Percentiles rank a stretch among this genome's conserved stretches.
Evolutionary conservation across 108 stramenopile species (phyloP).

Genomic region (Stephanodiscus minutulus): DNA sequence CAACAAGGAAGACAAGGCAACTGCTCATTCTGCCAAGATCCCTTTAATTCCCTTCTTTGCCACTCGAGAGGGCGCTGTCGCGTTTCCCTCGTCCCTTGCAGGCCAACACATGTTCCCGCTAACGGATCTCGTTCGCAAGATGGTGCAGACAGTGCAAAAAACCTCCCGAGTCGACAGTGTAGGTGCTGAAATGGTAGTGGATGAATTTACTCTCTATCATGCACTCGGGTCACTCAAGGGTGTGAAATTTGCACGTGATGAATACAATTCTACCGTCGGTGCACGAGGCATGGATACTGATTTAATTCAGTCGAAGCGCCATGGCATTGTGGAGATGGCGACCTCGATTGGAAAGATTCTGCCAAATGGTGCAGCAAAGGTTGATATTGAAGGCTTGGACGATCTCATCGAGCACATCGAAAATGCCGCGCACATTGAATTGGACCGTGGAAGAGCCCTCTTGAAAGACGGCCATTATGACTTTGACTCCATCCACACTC

Average conservation of each 20-base stretch:
- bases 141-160: conserved; percentile 61
- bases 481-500: conserved; percentile 57
- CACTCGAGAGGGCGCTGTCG: conserved; percentile 1
- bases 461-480: conserved; percentile 55
- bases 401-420: conserved; percentile 55
- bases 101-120: conserved; percentile 18
- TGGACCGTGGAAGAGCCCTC: conserved; percentile 19
- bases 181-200: conserved; percentile 38
- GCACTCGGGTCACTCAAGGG: conserved; percentile 65
- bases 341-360: conserved; percentile 46
- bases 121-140: conserved; percentile 53
- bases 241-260: conserved; percentile 56
- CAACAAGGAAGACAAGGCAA: not conserved
- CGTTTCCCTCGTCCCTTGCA: conserved; percentile 20
- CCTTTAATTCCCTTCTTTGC: conserved; percentile 6
- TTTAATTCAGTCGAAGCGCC: conserved; percentile 50
- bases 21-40: not conserved
- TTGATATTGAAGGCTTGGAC: conserved; percentile 62
- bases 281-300: conserved; percentile 6
- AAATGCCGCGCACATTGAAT: conserved; percentile 22
- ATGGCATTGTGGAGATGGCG: conserved; percentile 54
- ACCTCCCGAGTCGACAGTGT: conserved; percentile 10
- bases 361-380: conserved; percentile 13
- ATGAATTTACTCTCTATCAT: conserved; percentile 51
- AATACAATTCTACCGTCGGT: conserved; percentile 55